Evolutionary conservation across 164 flowering plant genomes (phyloP).

Genomic region (Vitis vinifera): ASM3070453v1 NC_081811.1:15551501-15552000

Average conservation of each 20-base stretch:
- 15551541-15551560: constrained; percentile 56
- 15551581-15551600: constrained; percentile 60
- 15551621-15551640: constrained; percentile 71
- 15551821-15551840: constrained; percentile 20
- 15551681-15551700: constrained; percentile 62
- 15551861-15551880: constrained; percentile 6
- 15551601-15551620: constrained; percentile 59
- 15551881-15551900: constrained; percentile 25
- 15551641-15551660: constrained; percentile 57
- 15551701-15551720: constrained; percentile 57
- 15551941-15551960: constrained; percentile 40
- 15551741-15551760: constrained; percentile 52
- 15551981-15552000: constrained; percentile 37
- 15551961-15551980: constrained; percentile 31
- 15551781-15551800: constrained; percentile 53
- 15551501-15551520: constrained; percentile 29
- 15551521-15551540: constrained; percentile 54
- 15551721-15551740: constrained; percentile 55
- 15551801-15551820: constrained; percentile 49
- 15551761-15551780: constrained; percentile 41
- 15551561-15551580: constrained; percentile 57
- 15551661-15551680: constrained; percentile 51
- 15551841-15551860: constrained; percentile 20
- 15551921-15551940: constrained; percentile 23
- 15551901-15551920: constrained; percentile 27